Evolutionary conservation across 345 rosid genomes (phyloP), one percentile per base, ranked within the genome.

Genomic region (Raphanus raphanistrum): DNA sequence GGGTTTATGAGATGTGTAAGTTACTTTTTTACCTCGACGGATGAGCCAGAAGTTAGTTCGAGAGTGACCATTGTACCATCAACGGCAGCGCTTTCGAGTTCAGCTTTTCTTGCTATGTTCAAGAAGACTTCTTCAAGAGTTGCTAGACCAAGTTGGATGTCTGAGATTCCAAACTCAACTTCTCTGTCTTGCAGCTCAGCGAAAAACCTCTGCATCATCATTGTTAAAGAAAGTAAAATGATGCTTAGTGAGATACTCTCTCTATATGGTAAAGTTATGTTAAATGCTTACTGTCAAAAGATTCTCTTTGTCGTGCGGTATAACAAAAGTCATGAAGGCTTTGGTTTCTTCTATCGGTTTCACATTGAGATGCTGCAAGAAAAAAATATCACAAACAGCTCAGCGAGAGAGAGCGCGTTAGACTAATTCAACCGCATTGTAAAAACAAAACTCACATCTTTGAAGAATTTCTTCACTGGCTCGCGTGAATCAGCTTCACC

Each of bases 41-140:
- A 84, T 35, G 82, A 69, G 35, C 95, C 97, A 1, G 97, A 90
- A n/a, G 95, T 74, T 63, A 89, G 64, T 21, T 79, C 87, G 21
- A 90, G 79, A 69, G 95, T 85, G 60, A 86, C 91, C 85, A 88
- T 55, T 68, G 88, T 84, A 68, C 87, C 90, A 66, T 94, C 98
- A 5, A 89, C 87, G 1, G 93, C 87, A 71, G 98, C 98, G 43
- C 72, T 88, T 85, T 94, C 98, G 10, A 94, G 86, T 78, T 94
- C 98, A 25, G 98, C 98, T 79, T 88, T 87, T 84, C 83, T 86
- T 29, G 97, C 98, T n/a, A 94, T 94, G 69, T 92, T 92, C 66
- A 94, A 84, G 90, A 92, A 94, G 63, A 94, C 97, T 84, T 94
- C 97, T 85, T 92, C 98, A 1, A 94, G 95, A n/a, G 97, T 92